Evolutionary conservation across 2,329 filamentous ascomycete species (phyloP).

Genomic region (Aspergillus costaricaensis): DNA sequence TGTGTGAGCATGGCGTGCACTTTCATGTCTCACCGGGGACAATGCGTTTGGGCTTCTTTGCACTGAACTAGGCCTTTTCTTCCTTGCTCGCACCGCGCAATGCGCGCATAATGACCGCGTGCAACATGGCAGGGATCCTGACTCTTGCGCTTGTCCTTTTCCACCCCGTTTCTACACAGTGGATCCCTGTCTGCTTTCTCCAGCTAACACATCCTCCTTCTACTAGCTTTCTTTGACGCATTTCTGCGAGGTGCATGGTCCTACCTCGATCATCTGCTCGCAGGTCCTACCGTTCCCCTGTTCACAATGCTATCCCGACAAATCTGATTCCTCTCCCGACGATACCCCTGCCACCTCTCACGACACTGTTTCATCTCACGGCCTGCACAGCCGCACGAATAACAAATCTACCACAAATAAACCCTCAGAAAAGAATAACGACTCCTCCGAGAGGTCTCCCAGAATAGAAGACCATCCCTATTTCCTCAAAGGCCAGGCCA

Average conservation of each 20-base stretch:
- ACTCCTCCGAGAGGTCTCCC: slow-evolving; percentile 26
- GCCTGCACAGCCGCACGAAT: slow-evolving; percentile 20
- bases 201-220: slow-evolving; percentile 7
- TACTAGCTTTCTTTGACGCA: slow-evolving; percentile 61
- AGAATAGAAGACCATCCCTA: slow-evolving; percentile 55
- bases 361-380: slow-evolving; percentile 31
- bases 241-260: slow-evolving; percentile 65
- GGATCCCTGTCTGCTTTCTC: slow-evolving; percentile 8
- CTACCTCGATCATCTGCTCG: slow-evolving; percentile 63
- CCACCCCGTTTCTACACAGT: background rate
- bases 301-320: slow-evolving; percentile 51
- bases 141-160: slow-evolving; percentile 7
- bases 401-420: slow-evolving; percentile 21
- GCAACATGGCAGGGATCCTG: slow-evolving; percentile 12
- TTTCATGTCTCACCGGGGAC: background rate
- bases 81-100: background rate
- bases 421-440: slow-evolving; percentile 15
- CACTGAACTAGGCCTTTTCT: background rate
- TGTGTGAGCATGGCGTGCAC: background rate
- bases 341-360: slow-evolving; percentile 41
- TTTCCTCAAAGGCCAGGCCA: slow-evolving; percentile 46
- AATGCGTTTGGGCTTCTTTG: background rate
- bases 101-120: background rate
- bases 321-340: slow-evolving; percentile 43
- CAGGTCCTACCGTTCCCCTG: slow-evolving; percentile 59